These are phyloP conservation scores for Diutina ranongensis DNA, from an alignment of 1,139 yeast species.

Conservation along the genomic window DNA sequence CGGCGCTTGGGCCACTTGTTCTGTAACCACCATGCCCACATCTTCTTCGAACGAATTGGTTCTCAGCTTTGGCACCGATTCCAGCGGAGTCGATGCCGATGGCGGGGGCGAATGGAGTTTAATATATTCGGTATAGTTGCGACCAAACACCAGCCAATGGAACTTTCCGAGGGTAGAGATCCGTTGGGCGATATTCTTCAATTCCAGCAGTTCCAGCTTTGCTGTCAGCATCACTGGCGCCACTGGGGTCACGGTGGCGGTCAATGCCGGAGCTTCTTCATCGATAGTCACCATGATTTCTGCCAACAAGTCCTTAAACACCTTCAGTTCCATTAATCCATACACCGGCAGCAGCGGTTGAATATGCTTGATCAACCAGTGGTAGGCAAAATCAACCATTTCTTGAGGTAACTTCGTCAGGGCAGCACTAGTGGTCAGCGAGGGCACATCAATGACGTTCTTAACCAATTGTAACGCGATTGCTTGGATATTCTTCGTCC, in stretches of 20 bases:
- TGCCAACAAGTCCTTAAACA: constrained; percentile 38
- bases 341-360: constrained; percentile 78
- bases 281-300: constrained; percentile 15
- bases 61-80: not conserved
- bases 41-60: constrained; percentile 1
- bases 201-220: constrained; percentile 23
- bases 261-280: constrained; percentile 7
- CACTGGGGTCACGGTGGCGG: constrained; percentile 7
- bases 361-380: constrained; percentile 77
- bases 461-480: constrained; percentile 64
- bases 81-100: not conserved
- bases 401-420: constrained; percentile 20
- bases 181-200: constrained; percentile 38
- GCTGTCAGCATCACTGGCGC: constrained; percentile 7
- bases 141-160: constrained; percentile 68
- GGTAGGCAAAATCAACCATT: constrained; percentile 54
- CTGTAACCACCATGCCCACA: not conserved
- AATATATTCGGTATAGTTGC: constrained; percentile 23
- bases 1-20: not conserved
- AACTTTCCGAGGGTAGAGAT: constrained; percentile 50
- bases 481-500: constrained; percentile 75
- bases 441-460: constrained; percentile 17
- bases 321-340: constrained; percentile 61
- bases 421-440: constrained; percentile 8
- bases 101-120: not conserved